phyloP scores from a whole-genome alignment of 441 rosid genomes.

The Adansonia madagascariensis region DNA sequence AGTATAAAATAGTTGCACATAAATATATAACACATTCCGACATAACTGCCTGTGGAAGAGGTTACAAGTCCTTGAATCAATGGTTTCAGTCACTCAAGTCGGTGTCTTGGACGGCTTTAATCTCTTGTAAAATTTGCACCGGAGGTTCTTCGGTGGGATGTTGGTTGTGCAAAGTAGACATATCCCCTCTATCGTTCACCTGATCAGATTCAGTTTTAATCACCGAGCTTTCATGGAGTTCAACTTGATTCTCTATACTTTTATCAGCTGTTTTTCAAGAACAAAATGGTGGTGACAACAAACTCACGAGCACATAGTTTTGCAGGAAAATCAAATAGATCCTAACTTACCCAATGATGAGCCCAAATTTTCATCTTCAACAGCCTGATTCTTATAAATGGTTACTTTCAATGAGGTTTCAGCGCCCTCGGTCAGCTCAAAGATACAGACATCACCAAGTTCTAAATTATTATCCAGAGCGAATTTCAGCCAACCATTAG shows the following conservation, averaged over 20 bases:
- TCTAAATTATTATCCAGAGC: constrained; percentile 18
- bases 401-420: constrained; percentile 19
- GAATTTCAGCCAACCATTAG: constrained; percentile 22
- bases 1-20: too few species aligned
- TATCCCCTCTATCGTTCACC: not conserved
- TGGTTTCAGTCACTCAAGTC: not conserved
- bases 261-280: not conserved
- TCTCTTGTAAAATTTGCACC: not conserved
- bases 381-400: constrained; percentile 30
- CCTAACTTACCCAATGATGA: constrained; percentile 10
- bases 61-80: not conserved
- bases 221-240: not conserved
- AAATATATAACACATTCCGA: not conserved
- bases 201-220: not conserved
- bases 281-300: not conserved
- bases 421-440: constrained; percentile 9
- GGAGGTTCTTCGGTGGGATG: not conserved
- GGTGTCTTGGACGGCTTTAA: not conserved
- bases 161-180: too few species aligned
- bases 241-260: not conserved
- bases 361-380: constrained; percentile 1
- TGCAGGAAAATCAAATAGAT: too few species aligned
- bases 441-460: constrained; percentile 24
- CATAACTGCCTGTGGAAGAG: not conserved
- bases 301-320: not conserved